Evolutionary conservation across 148 eudicot genomes (phyloP), one percentile per base, ranked within the genome.

Genomic region (Spergularia marina): DNA sequence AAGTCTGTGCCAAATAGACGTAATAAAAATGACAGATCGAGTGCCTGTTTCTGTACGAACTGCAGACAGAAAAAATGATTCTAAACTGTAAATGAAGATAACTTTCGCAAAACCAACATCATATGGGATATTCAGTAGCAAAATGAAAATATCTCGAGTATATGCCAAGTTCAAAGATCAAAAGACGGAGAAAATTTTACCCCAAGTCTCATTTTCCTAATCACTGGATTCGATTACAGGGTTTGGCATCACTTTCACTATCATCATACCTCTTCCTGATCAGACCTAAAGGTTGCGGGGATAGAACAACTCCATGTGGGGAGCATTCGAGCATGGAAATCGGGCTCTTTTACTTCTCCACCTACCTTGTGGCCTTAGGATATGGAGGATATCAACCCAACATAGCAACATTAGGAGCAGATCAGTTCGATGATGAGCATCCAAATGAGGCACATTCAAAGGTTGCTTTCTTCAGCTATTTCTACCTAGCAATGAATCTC

Each of bases 341-440:
- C n/a, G 89, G 89, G 7, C 70, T 91, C 7, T 93, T 91, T 77
- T 91, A 93, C 82, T 72, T 91, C 47, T 91, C 98, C 1, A 89
- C 87, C 18, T 93, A 93, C 81, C 86, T 91, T 74, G 79, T 91
- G 57, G 98, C 98, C 47, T 81, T 93, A 20, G 98, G 98, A 18
- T 84, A 91, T 25, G 98, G 98, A 74, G 98, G 98, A 11, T 93
- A 93, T 78, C 98, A 93, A 67, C 98, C 98, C 3, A 91, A 82
- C 55, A 93, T 93, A 15, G 98, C 94, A 4, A 93, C 98, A 15
- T 87, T 93, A 49, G 98, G 98, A 8, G 98, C 98, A 25, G 98
- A 93, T 73, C 98, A 93, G 57, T 93, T 93, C 41, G 98, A 93
- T 65, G 92, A 82, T 55, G 97, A 88, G 70, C 82, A 93, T 40